phyloP scores from a whole-genome alignment of 2,329 filamentous ascomycete genomes.

The Epichloe uncinata region DNA sequence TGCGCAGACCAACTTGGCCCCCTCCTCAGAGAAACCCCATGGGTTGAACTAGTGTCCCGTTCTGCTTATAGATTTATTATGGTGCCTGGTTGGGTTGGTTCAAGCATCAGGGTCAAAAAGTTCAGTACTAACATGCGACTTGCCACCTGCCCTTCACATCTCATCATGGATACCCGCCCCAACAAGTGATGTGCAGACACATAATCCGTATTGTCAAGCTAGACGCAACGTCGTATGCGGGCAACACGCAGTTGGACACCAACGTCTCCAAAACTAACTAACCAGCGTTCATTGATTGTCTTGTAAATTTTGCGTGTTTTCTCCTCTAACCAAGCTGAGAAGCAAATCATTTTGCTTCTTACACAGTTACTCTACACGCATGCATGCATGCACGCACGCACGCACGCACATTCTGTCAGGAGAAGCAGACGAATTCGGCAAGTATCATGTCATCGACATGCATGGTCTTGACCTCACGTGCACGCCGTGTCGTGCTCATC shows the following conservation, averaged over 20 bases:
- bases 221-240: too few relatives aligned
- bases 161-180: not conserved
- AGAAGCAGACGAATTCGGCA: not conserved
- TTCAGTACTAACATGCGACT: not conserved
- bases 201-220: too few relatives aligned
- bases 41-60: too few relatives aligned
- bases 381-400: not conserved
- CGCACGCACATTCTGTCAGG: not conserved
- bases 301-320: not conserved
- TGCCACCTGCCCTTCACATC: not conserved
- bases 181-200: not conserved
- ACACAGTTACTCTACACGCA: not conserved
- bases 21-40: too few relatives aligned
- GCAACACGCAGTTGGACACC: not conserved
- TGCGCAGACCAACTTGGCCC: too few relatives aligned
- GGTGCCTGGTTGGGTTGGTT: too few relatives aligned
- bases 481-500: not conserved
- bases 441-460: not conserved
- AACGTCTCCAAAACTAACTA: not conserved
- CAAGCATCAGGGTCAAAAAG: too few relatives aligned
- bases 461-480: conserved; percentile 1
- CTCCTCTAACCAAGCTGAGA: not conserved
- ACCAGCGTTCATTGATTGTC: not conserved
- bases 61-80: too few relatives aligned
- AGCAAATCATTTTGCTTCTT: not conserved